Evolutionary conservation across 2,329 filamentous ascomycete species (phyloP).

Genomic region (Tolypocladium paradoxum): DNA sequence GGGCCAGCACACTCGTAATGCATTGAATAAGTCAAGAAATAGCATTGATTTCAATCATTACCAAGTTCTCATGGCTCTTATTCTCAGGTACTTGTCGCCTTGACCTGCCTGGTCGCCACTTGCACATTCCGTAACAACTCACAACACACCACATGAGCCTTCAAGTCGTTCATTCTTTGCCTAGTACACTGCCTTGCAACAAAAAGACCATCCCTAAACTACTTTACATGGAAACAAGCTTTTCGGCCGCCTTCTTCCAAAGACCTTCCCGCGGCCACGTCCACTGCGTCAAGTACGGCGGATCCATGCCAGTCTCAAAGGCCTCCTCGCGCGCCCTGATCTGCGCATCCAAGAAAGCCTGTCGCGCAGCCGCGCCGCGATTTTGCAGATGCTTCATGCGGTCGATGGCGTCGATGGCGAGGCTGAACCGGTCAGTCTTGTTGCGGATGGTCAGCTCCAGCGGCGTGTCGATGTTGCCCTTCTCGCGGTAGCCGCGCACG

Average conservation of each 20-base stretch:
- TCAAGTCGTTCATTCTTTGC: not conserved
- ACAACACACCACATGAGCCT: too few species aligned
- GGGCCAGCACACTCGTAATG: too few species aligned
- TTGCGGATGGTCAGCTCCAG: conserved; percentile 71
- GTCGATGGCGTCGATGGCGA: conserved; percentile 69
- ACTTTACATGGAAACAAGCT: not conserved
- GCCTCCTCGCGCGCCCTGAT: conserved; percentile 53
- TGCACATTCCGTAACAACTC: too few species aligned
- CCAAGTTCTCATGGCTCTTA: too few species aligned
- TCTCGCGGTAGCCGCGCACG: conserved; percentile 71
- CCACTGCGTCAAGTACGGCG: conserved; percentile 54
- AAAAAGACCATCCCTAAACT: not conserved
- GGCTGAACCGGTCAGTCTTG: conserved; percentile 63
- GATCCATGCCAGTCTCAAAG: conserved; percentile 62
- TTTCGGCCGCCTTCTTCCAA: conserved; percentile 20
- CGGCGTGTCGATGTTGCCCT: conserved; percentile 76
- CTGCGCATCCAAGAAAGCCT: conserved; percentile 54
- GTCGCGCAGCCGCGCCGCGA: conserved; percentile 48
- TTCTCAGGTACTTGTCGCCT: too few species aligned
- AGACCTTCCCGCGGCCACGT: conserved; percentile 43
- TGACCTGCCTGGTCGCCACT: too few species aligned
- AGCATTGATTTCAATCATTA: too few species aligned
- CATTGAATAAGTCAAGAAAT: too few species aligned
- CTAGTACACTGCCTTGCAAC: not conserved
- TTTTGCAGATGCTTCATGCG: conserved; percentile 53